phyloP scores from a whole-genome alignment of 1,139 yeast species.

The Protomyces arabidopsidicola region DNA sequence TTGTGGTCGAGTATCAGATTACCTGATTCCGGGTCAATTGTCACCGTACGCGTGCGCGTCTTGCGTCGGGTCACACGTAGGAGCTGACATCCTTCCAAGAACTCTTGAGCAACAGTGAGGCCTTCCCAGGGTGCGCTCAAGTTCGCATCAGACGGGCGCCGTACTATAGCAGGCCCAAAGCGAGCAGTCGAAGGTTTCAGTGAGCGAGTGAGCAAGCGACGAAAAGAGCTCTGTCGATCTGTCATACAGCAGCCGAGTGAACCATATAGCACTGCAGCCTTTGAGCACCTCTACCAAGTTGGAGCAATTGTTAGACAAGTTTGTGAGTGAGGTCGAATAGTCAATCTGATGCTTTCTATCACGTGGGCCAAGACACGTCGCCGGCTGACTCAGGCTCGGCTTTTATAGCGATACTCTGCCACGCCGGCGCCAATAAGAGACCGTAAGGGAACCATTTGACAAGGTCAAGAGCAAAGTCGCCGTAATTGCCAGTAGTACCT shows the following conservation, averaged over 20 bases:
- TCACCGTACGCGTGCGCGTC: constrained; percentile 51
- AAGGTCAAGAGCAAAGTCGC: too few species aligned
- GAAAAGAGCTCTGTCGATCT: neutral
- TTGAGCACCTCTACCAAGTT: too few species aligned
- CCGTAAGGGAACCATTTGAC: too few species aligned
- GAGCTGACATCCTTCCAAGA: constrained; percentile 43
- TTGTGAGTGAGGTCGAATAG: too few species aligned
- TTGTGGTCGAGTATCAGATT: constrained; percentile 52
- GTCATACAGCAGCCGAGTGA: neutral
- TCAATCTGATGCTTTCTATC: too few species aligned
- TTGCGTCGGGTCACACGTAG: constrained; percentile 67
- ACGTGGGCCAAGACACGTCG: too few species aligned
- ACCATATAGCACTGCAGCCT: neutral
- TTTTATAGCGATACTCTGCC: too few species aligned
- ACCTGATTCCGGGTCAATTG: constrained; percentile 46
- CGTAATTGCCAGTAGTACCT: too few species aligned
- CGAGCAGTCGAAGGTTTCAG: neutral
- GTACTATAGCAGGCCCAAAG: neutral
- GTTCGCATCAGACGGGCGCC: neutral
- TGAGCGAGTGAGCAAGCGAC: neutral
- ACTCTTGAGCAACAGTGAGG: neutral
- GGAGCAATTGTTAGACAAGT: too few species aligned
- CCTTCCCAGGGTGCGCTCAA: neutral
- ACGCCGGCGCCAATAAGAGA: too few species aligned
- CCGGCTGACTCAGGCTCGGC: too few species aligned